A percentile compares a stretch with the other conserved stretches of the same genome.
Conservation (phyloP, 192 early-diverging fungal genomes). For the Rhizophagus sp. region DNA sequence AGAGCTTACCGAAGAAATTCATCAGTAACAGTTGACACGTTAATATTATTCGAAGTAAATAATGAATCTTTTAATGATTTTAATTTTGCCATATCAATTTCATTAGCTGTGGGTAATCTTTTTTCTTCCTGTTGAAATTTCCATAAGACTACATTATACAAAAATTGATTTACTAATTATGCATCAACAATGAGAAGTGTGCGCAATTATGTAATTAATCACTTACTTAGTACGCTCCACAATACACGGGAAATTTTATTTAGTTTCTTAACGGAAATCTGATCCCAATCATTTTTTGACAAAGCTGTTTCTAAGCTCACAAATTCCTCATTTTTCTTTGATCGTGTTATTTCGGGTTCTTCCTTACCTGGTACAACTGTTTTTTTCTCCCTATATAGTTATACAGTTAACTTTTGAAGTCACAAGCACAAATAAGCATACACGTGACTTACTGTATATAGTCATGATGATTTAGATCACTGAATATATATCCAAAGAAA, state of each 20-base stretch:
- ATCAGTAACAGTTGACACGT: constrained; percentile 40
- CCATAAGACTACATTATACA: constrained; percentile 29
- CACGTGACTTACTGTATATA: constrained; percentile 52
- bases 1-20: constrained; percentile 46
- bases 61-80: constrained; percentile 34
- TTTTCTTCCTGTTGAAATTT: constrained; percentile 38
- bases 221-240: constrained; percentile 54
- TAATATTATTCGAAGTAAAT: constrained; percentile 36
- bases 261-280: constrained; percentile 42
- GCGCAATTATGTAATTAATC: neutral
- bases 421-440: neutral
- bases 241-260: constrained; percentile 50
- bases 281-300: constrained; percentile 39
- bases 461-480: constrained; percentile 68
- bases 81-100: constrained; percentile 33
- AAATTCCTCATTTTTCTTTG: constrained; percentile 41
- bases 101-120: constrained; percentile 15
- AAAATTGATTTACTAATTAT: neutral
- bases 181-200: neutral
- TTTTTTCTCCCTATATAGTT: constrained; percentile 29
- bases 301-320: constrained; percentile 41
- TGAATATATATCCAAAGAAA: constrained; percentile 83
- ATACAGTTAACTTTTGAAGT: neutral
- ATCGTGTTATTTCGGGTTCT: constrained; percentile 40
- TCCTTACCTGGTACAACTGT: constrained; percentile 34